Conservation (phyloP, 1,284 basidiomycete species). For the Malassezia arunalokei region DNA sequence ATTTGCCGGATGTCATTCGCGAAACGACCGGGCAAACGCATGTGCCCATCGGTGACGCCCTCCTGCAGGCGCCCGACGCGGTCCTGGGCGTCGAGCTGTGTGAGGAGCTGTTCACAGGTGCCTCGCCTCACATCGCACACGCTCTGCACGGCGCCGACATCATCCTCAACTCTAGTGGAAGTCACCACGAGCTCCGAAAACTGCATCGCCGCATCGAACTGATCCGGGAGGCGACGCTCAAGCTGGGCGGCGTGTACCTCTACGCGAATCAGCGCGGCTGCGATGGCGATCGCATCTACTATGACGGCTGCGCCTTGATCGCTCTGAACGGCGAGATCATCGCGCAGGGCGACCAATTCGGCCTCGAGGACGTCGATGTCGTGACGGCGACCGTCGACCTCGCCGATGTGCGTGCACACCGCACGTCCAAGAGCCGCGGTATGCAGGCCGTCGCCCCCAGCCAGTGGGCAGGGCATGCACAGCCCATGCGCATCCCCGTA, state of each 20-base stretch:
- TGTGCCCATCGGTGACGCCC: slow-evolving; percentile 90
- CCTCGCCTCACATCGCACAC: slow-evolving; percentile 89
- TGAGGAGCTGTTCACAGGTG: slow-evolving; percentile 92
- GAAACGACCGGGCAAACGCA: slow-evolving; percentile 80
- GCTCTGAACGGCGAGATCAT: slow-evolving; percentile 83
- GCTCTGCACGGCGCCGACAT: slow-evolving; percentile 96
- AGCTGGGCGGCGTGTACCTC: slow-evolving; percentile 91
- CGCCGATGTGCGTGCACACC: slow-evolving; percentile 79
- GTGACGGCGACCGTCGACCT: slow-evolving; percentile 88
- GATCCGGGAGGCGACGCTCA: slow-evolving; percentile 90
- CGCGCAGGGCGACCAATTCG: slow-evolving; percentile 92
- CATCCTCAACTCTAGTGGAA: slow-evolving; percentile 92
- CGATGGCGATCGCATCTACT: slow-evolving; percentile 92
- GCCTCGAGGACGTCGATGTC: slow-evolving; percentile 86
- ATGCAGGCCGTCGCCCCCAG: slow-evolving; percentile 64
- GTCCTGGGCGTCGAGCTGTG: slow-evolving; percentile 92
- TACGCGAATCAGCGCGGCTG: slow-evolving; percentile 99
- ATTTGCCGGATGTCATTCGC: slow-evolving; percentile 72
- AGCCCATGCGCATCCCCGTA: slow-evolving; percentile 56
- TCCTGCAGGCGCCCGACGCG: slow-evolving; percentile 82
- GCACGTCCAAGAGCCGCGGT: slow-evolving; percentile 62
- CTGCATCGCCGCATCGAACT: slow-evolving; percentile 79
- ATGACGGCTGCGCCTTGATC: slow-evolving; percentile 92
- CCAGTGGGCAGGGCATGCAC: slow-evolving; percentile 29
- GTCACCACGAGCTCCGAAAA: slow-evolving; percentile 93